These are phyloP conservation scores for Apiospora marii DNA, from an alignment of 2,329 filamentous ascomycete genomes.

Conservation along the genomic window DNA sequence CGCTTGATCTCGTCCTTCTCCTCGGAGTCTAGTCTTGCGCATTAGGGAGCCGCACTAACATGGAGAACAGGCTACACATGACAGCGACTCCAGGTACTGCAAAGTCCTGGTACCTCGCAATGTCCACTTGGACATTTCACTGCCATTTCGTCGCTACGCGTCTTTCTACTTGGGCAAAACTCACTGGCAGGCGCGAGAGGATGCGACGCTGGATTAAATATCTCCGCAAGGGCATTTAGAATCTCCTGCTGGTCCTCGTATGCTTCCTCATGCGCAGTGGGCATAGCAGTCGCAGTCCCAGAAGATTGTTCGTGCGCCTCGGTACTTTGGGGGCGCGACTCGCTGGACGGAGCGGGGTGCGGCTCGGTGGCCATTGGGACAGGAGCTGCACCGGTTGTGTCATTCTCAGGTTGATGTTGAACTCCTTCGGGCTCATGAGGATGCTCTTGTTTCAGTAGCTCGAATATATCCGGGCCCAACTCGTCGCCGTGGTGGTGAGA, in stretches of 20 bases:
- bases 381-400: background rate
- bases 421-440: background rate
- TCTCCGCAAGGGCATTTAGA: background rate
- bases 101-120: background rate
- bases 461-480: background rate
- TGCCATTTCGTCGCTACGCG: background rate
- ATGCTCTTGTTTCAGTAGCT: background rate
- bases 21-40: slow-evolving; percentile 35
- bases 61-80: background rate
- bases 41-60: slow-evolving; percentile 27
- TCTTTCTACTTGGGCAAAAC: slow-evolving; percentile 11
- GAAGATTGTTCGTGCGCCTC: background rate
- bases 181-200: background rate
- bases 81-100: background rate
- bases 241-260: background rate
- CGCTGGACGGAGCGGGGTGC: background rate
- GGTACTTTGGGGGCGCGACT: background rate
- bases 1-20: slow-evolving; percentile 41
- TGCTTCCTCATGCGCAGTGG: slow-evolving; percentile 4
- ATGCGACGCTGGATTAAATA: background rate
- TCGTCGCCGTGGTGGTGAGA: slow-evolving; percentile 1
- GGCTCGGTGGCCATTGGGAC: background rate
- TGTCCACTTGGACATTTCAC: background rate
- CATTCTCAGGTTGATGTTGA: background rate
- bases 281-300: slow-evolving; percentile 23